phyloP scores from a whole-genome alignment of 805 yeast genomes.

The Kazachstania viticola region DNA sequence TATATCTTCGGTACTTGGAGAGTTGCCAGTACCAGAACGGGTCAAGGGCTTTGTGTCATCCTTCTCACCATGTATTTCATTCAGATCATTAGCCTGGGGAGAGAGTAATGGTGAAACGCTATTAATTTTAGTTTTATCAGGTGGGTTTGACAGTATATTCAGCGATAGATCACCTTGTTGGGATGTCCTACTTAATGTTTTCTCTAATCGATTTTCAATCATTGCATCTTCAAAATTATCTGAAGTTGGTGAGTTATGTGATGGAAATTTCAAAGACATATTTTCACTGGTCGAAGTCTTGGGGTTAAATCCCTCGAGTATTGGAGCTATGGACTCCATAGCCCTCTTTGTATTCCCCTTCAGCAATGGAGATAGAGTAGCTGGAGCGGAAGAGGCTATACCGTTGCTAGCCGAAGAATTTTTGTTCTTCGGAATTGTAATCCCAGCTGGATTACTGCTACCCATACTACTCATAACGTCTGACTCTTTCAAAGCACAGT shows the following conservation, averaged over 20 bases:
- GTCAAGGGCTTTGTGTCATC: neutral
- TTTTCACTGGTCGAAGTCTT: constrained; percentile 48
- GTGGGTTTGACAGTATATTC: neutral
- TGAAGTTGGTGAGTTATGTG: constrained; percentile 17
- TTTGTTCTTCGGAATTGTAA: no score
- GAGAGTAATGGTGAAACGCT: neutral
- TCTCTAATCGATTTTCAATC: constrained; percentile 15
- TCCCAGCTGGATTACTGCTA: no score
- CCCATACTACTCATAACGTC: no score
- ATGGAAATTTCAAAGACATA: constrained; percentile 26
- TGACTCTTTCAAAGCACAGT: no score
- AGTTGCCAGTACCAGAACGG: neutral
- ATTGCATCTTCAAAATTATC: constrained; percentile 18
- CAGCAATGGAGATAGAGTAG: no score
- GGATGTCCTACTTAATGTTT: constrained; percentile 18
- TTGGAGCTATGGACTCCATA: constrained; percentile 72
- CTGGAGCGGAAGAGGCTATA: no score
- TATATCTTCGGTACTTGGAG: neutral
- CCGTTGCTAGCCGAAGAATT: no score
- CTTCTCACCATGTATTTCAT: neutral
- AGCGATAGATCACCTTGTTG: constrained; percentile 2
- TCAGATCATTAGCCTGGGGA: no score
- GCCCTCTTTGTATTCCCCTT: constrained; percentile 45
- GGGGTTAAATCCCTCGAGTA: constrained; percentile 61
- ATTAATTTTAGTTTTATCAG: neutral